Percentiles rank a stretch among this genome's conserved stretches.
phyloP scores from a whole-genome alignment of 768 basidiomycete genomes.

The Roridomyces roridus region DNA sequence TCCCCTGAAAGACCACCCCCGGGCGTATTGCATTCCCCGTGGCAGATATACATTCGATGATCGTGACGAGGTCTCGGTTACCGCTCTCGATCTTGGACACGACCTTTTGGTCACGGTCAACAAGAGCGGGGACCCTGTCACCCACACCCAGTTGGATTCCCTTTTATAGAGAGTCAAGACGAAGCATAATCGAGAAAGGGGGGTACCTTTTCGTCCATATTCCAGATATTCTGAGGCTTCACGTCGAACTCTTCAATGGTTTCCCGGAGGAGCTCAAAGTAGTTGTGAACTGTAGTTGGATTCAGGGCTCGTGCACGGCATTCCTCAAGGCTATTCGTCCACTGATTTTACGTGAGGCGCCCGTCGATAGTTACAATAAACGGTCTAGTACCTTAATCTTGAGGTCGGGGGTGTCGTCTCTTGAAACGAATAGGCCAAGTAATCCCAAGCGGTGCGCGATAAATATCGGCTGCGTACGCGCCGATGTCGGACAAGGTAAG shows the following conservation, averaged over 20 bases:
- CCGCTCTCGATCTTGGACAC: slow-evolving; percentile 32
- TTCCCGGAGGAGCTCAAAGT: neutral
- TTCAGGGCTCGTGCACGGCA: neutral
- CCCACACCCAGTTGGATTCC: slow-evolving; percentile 34
- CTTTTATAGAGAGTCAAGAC: slow-evolving; percentile 22
- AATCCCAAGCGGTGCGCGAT: no score
- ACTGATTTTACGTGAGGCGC: neutral
- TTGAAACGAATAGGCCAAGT: neutral
- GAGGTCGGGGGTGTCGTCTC: neutral
- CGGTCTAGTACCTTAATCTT: neutral
- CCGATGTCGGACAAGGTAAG: no score
- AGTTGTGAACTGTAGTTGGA: neutral
- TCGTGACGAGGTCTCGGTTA: slow-evolving; percentile 46
- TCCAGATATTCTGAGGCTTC: neutral
- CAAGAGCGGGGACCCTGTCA: slow-evolving; percentile 20
- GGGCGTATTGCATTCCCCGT: slow-evolving; percentile 39
- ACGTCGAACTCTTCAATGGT: neutral
- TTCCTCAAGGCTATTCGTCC: neutral
- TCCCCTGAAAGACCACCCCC: slow-evolving; percentile 43
- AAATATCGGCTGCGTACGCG: no score
- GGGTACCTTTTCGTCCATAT: neutral
- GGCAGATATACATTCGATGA: slow-evolving; percentile 46
- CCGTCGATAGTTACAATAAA: neutral
- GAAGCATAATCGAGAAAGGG: no score
- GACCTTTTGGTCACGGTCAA: slow-evolving; percentile 22